Evolutionary conservation across 2,329 filamentous ascomycete species (phyloP), one percentile per base, ranked within the genome.

Genomic region (Penicillium capsulatum): DNA sequence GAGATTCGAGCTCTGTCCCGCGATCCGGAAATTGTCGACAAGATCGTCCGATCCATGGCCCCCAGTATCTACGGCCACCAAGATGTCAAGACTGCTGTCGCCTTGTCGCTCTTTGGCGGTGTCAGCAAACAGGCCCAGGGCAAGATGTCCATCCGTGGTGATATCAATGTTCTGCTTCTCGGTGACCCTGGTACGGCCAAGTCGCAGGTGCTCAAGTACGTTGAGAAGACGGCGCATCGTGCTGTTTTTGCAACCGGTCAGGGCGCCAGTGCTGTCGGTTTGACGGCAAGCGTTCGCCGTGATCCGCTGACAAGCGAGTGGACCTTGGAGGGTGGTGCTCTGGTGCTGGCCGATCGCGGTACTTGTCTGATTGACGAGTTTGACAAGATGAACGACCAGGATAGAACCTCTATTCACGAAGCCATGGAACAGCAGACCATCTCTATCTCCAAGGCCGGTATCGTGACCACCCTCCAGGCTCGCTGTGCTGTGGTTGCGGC

Each of bases 401-500:
- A 98, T 65, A 81, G 92, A 50, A 97, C 92, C 1, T 95, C 89
- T 6, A 98, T 98, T 54, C 92, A 98, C 76, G 92, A 98, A 74
- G 92, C 92, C 44, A 98, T 98, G 92, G 92, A 98, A 67, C 92
- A 98, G 68, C 92, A 98, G 69, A 98, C 92, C 1, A 98, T 98
- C 53, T 97, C 91, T 45, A 98, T 98, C 60, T 95, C 89, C 50
- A 98, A 98, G 65, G 92, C 92, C 1, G 92, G 92, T 67, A 98
- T 98, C 45, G 92, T 98, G 30, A 98, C 92, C 1, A 97, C 92
- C 0, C 75, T 98, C 1, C 91, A 98, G 65, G 92, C 92, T 30
- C 84, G 92, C 27, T 98, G 92, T 64, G 89, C 90, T 38, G 94
- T 98, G 53, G 89, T 98, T 50, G 92, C 92, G 11, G 92, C 92